Percentiles rank a stretch among this genome's conserved stretches.
These are phyloP conservation scores for Paracamarosporium sp. DNA, from an alignment of 2,329 filamentous ascomycete species.

Conservation along the genomic window DNA sequence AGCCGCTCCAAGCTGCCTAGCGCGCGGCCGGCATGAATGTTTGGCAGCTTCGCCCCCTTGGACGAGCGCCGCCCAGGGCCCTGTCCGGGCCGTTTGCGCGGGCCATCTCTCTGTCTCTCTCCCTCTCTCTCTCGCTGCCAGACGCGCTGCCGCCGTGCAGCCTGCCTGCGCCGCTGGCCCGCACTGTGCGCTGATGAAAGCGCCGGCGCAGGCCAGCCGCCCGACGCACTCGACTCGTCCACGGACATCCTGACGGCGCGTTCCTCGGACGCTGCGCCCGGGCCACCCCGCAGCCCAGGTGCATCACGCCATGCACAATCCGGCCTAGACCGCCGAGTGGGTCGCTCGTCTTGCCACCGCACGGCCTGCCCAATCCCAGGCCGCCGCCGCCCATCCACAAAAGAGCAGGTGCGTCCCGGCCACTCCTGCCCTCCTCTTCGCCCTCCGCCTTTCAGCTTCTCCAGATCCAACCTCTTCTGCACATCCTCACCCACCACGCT, in stretches of 20 bases:
- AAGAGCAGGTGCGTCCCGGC: slow-evolving; percentile 1
- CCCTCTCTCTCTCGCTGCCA: neutral
- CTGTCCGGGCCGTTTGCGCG: neutral
- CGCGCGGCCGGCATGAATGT: slow-evolving; percentile 10
- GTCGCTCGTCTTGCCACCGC: neutral
- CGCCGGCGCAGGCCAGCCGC: neutral
- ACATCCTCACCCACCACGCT: neutral
- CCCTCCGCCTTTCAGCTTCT: slow-evolving; percentile 1
- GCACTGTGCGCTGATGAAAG: slow-evolving; percentile 8
- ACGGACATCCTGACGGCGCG: slow-evolving; percentile 2
- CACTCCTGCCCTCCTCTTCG: neutral
- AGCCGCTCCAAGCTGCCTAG: slow-evolving; percentile 7
- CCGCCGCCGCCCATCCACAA: slow-evolving; percentile 7
- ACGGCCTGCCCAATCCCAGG: slow-evolving; percentile 1
- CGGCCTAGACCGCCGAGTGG: neutral
- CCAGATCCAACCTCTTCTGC: neutral
- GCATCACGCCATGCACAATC: neutral
- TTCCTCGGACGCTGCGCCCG: neutral
- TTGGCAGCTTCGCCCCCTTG: slow-evolving; percentile 21
- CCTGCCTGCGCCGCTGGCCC: neutral
- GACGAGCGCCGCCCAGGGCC: slow-evolving; percentile 7
- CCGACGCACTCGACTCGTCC: neutral
- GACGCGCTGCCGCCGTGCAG: slow-evolving; percentile 1
- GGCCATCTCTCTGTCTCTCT: neutral
- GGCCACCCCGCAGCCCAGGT: neutral